phyloP scores from a whole-genome alignment of 306 rosid genomes.

The Vigna nakashimae region DNA sequence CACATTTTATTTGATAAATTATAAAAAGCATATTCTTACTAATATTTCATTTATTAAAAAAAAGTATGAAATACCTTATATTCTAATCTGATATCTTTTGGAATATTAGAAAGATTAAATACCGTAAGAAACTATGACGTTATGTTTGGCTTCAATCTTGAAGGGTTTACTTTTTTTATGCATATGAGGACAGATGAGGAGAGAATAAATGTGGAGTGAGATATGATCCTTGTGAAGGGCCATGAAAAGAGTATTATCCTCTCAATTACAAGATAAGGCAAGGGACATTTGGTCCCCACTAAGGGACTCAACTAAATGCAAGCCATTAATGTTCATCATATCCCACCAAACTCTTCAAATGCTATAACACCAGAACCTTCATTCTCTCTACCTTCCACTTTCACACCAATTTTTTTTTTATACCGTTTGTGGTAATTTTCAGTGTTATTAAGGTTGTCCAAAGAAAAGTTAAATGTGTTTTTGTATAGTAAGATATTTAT shows the following conservation, averaged over 20 bases:
- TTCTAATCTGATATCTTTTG: background rate
- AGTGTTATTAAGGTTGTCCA: background rate
- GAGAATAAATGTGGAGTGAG: conserved; percentile 29
- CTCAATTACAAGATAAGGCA: conserved; percentile 32
- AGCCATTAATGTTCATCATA: conserved; percentile 9
- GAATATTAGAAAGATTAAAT: background rate
- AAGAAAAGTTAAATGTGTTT: no score
- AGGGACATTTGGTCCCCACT: conserved; percentile 31
- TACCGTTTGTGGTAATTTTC: background rate
- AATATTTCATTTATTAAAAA: background rate
- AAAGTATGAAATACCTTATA: background rate
- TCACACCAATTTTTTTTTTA: background rate
- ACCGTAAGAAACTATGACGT: background rate
- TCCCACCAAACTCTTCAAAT: conserved; percentile 28
- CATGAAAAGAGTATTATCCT: conserved; percentile 11
- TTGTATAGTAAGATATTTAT: no score
- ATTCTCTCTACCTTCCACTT: background rate
- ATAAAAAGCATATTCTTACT: background rate
- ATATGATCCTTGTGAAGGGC: conserved; percentile 1
- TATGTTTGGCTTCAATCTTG: background rate
- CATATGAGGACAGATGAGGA: background rate
- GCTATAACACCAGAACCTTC: background rate
- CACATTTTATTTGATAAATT: background rate
- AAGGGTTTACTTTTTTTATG: conserved; percentile 23
- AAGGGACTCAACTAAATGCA: background rate